phyloP scores from a whole-genome alignment of 202 grass and related monocot genomes.

The Panicum hallii region DNA sequence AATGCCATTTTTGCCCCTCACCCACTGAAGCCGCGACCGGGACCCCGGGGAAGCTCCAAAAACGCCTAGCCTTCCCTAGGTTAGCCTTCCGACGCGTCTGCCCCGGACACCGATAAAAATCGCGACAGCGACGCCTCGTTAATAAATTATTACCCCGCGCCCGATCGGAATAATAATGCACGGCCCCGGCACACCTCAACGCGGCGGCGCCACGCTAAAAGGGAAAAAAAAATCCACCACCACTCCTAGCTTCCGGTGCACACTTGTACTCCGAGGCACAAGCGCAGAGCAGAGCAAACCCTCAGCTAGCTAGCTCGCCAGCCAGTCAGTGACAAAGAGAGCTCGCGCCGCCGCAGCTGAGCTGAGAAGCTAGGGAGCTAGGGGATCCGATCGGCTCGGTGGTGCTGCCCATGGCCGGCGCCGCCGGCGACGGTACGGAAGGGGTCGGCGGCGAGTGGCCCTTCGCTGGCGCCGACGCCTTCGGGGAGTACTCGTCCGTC shows the following conservation, averaged over 20 bases:
- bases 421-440: slow-evolving; percentile 34
- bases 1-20: slow-evolving; percentile 6
- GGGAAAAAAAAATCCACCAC: slow-evolving; percentile 34
- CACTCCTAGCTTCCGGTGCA: not conserved
- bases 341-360: not conserved
- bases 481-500: slow-evolving; percentile 53
- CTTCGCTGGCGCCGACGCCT: slow-evolving; percentile 53
- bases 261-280: not conserved
- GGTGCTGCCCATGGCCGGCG: slow-evolving; percentile 35
- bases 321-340: not conserved
- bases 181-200: not conserved
- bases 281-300: slow-evolving; percentile 1
- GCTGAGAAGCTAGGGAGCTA: not conserved
- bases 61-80: slow-evolving; percentile 18
- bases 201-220: slow-evolving; percentile 31
- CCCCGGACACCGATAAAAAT: slow-evolving; percentile 50
- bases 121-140: slow-evolving; percentile 24
- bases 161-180: slow-evolving; percentile 23
- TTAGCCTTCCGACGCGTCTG: slow-evolving; percentile 44
- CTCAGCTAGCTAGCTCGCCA: not conserved
- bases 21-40: slow-evolving; percentile 26
- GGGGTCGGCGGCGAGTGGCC: slow-evolving; percentile 49
- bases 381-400: not conserved
- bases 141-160: slow-evolving; percentile 43
- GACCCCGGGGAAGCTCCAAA: slow-evolving; percentile 47